These are phyloP conservation scores for Aspergillus incahuasiensis DNA, from an alignment of 495 filamentous ascomycete genomes.

Conservation along the genomic window DNA sequence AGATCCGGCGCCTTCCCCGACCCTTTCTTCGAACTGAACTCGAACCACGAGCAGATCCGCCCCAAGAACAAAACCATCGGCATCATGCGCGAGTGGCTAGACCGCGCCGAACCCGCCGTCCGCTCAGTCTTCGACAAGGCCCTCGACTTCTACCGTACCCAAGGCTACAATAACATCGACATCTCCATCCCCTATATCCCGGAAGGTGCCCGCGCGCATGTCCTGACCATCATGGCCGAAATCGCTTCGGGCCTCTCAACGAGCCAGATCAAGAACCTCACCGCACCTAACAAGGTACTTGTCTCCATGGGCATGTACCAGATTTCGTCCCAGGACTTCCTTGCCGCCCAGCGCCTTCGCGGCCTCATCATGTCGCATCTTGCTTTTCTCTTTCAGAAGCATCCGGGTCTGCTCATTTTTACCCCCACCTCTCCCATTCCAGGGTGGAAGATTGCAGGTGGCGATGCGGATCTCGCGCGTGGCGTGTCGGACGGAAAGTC, in stretches of 20 bases:
- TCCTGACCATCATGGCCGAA: constrained; percentile 73
- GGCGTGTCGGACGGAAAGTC: constrained; percentile 71
- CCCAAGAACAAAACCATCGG: constrained; percentile 55
- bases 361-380: constrained; percentile 80
- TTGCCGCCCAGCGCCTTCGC: constrained; percentile 70
- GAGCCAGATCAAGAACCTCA: constrained; percentile 46
- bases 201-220: constrained; percentile 73
- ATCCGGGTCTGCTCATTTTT: constrained; percentile 76
- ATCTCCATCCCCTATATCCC: constrained; percentile 73
- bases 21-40: constrained; percentile 28
- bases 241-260: constrained; percentile 43
- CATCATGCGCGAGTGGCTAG: constrained; percentile 71
- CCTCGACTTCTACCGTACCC: constrained; percentile 53
- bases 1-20: constrained; percentile 46
- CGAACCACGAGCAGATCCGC: constrained; percentile 1
- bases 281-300: constrained; percentile 69
- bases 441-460: constrained; percentile 61
- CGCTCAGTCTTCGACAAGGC: constrained; percentile 53
- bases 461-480: constrained; percentile 49
- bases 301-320: constrained; percentile 55
- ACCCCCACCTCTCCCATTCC: constrained; percentile 73
- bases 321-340: constrained; percentile 64
- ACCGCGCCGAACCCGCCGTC: constrained; percentile 60
- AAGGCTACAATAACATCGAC: constrained; percentile 63
- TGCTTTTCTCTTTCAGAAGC: constrained; percentile 59